A percentile compares a stretch with the other conserved stretches of the same genome.
phyloP scores from a whole-genome alignment of 2,329 filamentous ascomycete genomes.

The Talaromyces atroroseus region DNA sequence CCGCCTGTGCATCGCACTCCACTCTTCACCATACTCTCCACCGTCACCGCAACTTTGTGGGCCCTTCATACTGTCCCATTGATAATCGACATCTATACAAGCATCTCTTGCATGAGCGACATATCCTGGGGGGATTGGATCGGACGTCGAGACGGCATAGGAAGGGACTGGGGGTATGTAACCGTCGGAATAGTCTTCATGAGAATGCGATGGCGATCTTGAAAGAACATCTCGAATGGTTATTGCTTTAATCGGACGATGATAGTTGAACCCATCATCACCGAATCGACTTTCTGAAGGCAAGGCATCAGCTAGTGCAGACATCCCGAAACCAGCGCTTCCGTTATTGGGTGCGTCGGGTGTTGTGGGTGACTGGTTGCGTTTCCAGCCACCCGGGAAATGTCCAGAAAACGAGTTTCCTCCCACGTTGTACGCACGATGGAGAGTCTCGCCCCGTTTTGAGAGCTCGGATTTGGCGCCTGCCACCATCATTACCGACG shows the following conservation, averaged over 20 bases:
- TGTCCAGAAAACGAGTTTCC: slow-evolving; percentile 37
- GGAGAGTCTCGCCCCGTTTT: slow-evolving; percentile 63
- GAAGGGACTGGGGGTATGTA: slow-evolving; percentile 75
- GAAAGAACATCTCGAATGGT: slow-evolving; percentile 22
- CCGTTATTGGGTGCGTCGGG: slow-evolving; percentile 18
- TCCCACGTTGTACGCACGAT: slow-evolving; percentile 34
- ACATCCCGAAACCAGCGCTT: slow-evolving; percentile 22
- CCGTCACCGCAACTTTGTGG: slow-evolving; percentile 81
- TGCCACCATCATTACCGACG: slow-evolving; percentile 79
- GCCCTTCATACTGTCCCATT: slow-evolving; percentile 86
- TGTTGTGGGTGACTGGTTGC: slow-evolving; percentile 25
- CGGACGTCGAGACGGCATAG: slow-evolving; percentile 74
- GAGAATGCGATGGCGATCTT: slow-evolving; percentile 29
- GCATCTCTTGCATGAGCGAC: slow-evolving; percentile 84
- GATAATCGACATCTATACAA: slow-evolving; percentile 81
- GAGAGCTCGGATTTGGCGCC: slow-evolving; percentile 83
- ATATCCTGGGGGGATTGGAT: slow-evolving; percentile 80
- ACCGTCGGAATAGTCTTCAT: slow-evolving; percentile 30
- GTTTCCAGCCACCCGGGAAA: slow-evolving; percentile 54
- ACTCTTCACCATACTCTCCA: slow-evolving; percentile 85
- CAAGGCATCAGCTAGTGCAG: slow-evolving; percentile 34
- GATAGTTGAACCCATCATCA: slow-evolving; percentile 21
- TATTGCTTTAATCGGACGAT: slow-evolving; percentile 1
- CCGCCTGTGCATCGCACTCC: slow-evolving; percentile 89
- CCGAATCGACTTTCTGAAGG: slow-evolving; percentile 45